phyloP scores from a whole-genome alignment of 1,284 basidiomycete genomes.

The Trichosporon faecale region DNA sequence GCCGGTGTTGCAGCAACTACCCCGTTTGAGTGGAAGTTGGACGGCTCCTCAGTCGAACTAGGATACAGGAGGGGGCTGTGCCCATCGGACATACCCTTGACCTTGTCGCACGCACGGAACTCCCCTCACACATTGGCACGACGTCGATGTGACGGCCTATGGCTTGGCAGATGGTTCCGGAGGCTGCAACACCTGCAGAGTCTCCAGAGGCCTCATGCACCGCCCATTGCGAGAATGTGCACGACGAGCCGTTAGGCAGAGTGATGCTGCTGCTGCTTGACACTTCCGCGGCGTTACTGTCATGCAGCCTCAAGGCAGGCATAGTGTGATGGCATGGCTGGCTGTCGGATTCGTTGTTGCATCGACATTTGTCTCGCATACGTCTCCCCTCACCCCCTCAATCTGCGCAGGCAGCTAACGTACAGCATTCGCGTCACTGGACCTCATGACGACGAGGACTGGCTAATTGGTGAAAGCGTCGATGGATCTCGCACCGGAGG shows the following conservation, averaged over 20 bases:
- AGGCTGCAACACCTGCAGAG: too few relatives aligned
- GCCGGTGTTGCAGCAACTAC: neutral
- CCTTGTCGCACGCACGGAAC: neutral
- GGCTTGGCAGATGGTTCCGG: too few relatives aligned
- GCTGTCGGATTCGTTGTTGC: neutral
- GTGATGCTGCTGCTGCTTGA: too few relatives aligned
- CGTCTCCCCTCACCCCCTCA: neutral
- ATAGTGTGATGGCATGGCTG: neutral
- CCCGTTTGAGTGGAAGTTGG: neutral
- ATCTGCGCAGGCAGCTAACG: slow-evolving; percentile 9
- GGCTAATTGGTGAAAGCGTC: slow-evolving; percentile 48
- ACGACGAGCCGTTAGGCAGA: too few relatives aligned
- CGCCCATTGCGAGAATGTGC: too few relatives aligned
- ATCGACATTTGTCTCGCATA: neutral
- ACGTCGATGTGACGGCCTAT: too few relatives aligned
- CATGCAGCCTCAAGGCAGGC: too few relatives aligned
- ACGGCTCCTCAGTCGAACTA: too few relatives aligned
- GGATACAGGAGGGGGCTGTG: neutral
- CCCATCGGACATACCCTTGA: neutral
- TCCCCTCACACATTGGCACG: neutral
- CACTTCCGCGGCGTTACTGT: too few relatives aligned
- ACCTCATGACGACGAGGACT: slow-evolving; percentile 52
- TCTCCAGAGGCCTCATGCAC: too few relatives aligned
- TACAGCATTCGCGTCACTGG: slow-evolving; percentile 50
- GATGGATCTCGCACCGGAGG: slow-evolving; percentile 48